phyloP scores from a whole-genome alignment of 495 filamentous ascomycete genomes.

The Penicillium paxilli region DNA sequence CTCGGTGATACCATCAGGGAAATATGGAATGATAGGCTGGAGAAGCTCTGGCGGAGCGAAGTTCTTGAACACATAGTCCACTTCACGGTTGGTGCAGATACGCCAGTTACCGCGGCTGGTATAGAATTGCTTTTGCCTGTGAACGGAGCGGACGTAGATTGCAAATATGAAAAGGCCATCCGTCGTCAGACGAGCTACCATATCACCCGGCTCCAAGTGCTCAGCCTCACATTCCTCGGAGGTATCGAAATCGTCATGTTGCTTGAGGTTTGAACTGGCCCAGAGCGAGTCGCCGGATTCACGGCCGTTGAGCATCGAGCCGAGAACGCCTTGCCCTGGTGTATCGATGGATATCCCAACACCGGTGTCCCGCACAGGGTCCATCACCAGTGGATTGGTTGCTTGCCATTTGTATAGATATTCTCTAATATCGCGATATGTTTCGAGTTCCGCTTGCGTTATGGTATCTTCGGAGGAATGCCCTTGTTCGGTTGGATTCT shows the following conservation, averaged over 20 bases:
- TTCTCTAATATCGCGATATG: conserved; percentile 46
- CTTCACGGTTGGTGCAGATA: conserved; percentile 40
- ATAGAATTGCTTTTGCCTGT: conserved; percentile 69
- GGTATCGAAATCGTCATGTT: conserved; percentile 32
- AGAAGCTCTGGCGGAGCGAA: conserved; percentile 62
- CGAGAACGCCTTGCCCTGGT: conserved; percentile 13
- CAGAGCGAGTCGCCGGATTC: conserved; percentile 29
- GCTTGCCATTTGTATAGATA: conserved; percentile 56
- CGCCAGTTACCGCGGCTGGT: conserved; percentile 72
- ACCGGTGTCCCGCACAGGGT: conserved; percentile 34
- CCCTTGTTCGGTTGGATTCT: not conserved
- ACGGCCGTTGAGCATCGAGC: conserved; percentile 45
- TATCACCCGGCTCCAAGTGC: conserved; percentile 66
- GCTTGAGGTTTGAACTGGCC: conserved; percentile 23
- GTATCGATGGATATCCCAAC: conserved; percentile 10
- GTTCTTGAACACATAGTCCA: conserved; percentile 62
- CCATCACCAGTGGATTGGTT: conserved; percentile 28
- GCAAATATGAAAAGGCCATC: conserved; percentile 56
- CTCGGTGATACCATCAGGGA: conserved; percentile 52
- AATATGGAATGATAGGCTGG: conserved; percentile 57
- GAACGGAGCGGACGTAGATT: conserved; percentile 66
- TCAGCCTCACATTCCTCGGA: conserved; percentile 39
- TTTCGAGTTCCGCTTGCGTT: conserved; percentile 35
- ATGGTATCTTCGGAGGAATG: conserved; percentile 26
- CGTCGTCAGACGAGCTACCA: conserved; percentile 58